Evolutionary conservation across 306 rosid genomes (phyloP).

Genomic region (Cicer chorassanicum): DNA sequence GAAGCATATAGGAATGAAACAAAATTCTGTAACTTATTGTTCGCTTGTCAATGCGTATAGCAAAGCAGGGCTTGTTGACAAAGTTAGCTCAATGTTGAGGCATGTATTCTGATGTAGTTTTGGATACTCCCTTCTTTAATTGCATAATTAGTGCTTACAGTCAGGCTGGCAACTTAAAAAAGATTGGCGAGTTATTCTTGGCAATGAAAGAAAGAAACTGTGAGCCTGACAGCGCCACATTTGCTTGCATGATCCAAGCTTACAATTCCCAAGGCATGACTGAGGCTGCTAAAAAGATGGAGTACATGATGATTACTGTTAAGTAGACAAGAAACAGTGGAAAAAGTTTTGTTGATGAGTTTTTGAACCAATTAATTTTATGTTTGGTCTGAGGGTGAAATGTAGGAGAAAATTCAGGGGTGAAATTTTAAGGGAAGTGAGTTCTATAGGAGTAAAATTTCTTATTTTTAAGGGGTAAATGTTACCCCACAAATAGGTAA

Average conservation of each 20-base stretch:
- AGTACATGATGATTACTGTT: conserved; percentile 54
- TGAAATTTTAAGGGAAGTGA: neutral
- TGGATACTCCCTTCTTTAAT: conserved; percentile 84
- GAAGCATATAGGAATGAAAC: conserved; percentile 89
- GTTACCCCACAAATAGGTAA: neutral
- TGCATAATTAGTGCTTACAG: conserved; percentile 79
- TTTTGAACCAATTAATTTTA: neutral
- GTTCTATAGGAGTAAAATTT: neutral
- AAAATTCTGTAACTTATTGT: conserved; percentile 77
- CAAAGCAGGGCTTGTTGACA: conserved; percentile 60
- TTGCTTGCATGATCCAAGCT: conserved; percentile 72
- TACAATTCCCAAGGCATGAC: conserved; percentile 71
- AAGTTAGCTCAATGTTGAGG: conserved; percentile 76
- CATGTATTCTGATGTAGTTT: conserved; percentile 76
- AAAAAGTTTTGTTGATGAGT: neutral
- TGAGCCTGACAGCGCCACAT: conserved; percentile 71
- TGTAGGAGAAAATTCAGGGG: neutral
- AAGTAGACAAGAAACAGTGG: neutral
- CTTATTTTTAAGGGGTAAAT: neutral
- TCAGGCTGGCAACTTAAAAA: conserved; percentile 66
- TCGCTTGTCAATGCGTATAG: conserved; percentile 83
- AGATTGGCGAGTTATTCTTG: conserved; percentile 66
- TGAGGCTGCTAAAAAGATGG: conserved; percentile 67
- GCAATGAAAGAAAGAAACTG: conserved; percentile 74
- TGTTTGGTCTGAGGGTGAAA: neutral